Evolutionary conservation across 495 filamentous ascomycete species (phyloP), one percentile per base, ranked within the genome.

Genomic region (Hypomontagnella submonticulosa): DNA sequence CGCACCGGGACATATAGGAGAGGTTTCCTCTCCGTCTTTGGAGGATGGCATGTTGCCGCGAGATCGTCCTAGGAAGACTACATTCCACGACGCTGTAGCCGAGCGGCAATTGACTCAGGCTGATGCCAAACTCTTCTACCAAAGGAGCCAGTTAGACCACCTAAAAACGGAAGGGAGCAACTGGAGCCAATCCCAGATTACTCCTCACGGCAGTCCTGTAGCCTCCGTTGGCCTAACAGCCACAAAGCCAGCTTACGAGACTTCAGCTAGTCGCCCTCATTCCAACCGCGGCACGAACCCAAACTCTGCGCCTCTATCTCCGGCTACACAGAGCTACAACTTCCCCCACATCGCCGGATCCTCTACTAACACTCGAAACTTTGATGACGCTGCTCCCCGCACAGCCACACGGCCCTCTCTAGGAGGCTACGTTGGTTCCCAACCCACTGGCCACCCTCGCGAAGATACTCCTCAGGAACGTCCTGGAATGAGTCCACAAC

Each of bases 41-140:
- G 70, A 83, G 47, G 80, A 83, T 43, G 88, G 84, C 15, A 82
- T 92, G 75, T 83, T 96, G 6, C 85, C 87, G 42, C 80, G 92
- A 74, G 92, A 96, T 73, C 83, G 85, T 53, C 89, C 90, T 62
- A 83, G 87, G 60, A 91, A 87, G 76, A 96, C 92, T 2, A 88
- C 92, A 5, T 91, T 89, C 64, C 95, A 92, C 75, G 90, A 95
- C 75, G 88, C 90, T 71, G 86, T 90, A n/a, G 87, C 88, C 57
- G 94, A 99, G 74, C 95, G 93, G 70, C 90, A 91, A 62, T 87
- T 94, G 84, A 92, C 87, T 61, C 92, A 97, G 76, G 85, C 89
- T 16, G 94, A 99, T 70, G 91, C 94, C 34, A 97, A 95, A 74
- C 83, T 97, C 27, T 93, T 97, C 80, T 99, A 97, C 76, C 95